Evolutionary conservation across 768 basidiomycete species (phyloP).

Genomic region (Tubosaeta sp.): DNA sequence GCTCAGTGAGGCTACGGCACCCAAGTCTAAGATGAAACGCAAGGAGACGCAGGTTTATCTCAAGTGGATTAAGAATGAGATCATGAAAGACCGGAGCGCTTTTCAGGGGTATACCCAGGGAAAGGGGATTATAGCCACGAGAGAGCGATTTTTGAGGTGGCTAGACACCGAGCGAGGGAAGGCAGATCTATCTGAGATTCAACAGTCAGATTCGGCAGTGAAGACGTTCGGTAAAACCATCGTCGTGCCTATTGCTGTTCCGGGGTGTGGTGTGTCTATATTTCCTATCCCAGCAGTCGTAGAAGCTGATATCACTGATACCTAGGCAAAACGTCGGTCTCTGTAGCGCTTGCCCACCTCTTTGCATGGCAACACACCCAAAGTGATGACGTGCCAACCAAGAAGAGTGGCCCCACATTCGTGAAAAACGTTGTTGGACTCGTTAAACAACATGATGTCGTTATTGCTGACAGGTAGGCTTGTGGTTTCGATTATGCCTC

Average conservation of each 20-base stretch:
- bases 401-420: conserved; percentile 69
- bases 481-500: background rate
- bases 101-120: conserved; percentile 67
- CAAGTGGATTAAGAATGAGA: conserved; percentile 78
- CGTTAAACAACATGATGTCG: conserved; percentile 63
- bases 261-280: conserved; percentile 74
- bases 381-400: conserved; percentile 81
- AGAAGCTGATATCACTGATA: background rate
- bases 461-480: conserved; percentile 88
- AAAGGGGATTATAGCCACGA: conserved; percentile 79
- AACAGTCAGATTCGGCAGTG: conserved; percentile 13
- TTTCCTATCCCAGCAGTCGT: background rate
- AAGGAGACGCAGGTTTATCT: conserved; percentile 78
- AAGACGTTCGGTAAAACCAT: conserved; percentile 64
- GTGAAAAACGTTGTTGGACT: conserved; percentile 65
- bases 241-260: conserved; percentile 85
- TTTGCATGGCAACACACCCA: conserved; percentile 92
- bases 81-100: conserved; percentile 49
- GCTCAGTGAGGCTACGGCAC: conserved; percentile 37
- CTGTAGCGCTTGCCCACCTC: conserved; percentile 71
- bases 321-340: conserved; percentile 82
- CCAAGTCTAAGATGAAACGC: conserved; percentile 66
- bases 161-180: conserved; percentile 46
- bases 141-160: conserved; percentile 78
- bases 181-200: conserved; percentile 27